These are phyloP conservation scores for Thielaviopsis populi DNA, from an alignment of 2,329 filamentous ascomycete species.

Conservation along the genomic window DNA sequence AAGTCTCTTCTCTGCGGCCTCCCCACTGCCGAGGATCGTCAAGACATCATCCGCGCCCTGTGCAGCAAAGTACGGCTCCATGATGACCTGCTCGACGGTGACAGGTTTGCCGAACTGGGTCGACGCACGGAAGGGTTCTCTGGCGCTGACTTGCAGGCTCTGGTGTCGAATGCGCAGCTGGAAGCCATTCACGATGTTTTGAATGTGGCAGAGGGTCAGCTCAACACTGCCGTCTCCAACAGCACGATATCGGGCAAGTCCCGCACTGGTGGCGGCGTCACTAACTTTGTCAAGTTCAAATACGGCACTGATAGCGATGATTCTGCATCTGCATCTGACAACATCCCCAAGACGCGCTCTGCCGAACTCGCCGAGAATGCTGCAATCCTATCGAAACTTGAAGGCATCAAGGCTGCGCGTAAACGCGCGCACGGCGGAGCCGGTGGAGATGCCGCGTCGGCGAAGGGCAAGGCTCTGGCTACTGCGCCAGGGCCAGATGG, in stretches of 20 bases:
- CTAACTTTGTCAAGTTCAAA: conserved; percentile 67
- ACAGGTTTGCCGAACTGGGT: conserved; percentile 57
- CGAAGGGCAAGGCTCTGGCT: conserved; percentile 24
- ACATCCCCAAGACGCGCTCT: conserved; percentile 34
- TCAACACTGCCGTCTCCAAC: conserved; percentile 24
- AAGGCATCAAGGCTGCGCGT: conserved; percentile 58
- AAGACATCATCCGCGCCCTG: conserved; percentile 80
- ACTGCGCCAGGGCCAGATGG: conserved; percentile 23
- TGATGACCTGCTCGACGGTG: conserved; percentile 43
- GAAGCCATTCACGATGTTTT: conserved; percentile 94
- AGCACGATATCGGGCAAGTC: conserved; percentile 14
- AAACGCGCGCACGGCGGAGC: conserved; percentile 24
- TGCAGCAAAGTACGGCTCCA: conserved; percentile 64
- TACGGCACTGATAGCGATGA: conserved; percentile 48
- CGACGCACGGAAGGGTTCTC: conserved; percentile 74
- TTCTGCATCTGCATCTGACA: conserved; percentile 26
- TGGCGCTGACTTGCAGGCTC: conserved; percentile 83
- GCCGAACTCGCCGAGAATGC: conserved; percentile 58
- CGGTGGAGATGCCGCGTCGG: conserved; percentile 18
- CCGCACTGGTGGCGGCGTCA: conserved; percentile 20
- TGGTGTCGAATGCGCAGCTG: conserved; percentile 91
- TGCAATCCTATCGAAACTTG: conserved; percentile 65
- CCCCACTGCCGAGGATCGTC: conserved; percentile 60
- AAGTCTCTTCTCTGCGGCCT: conserved; percentile 89
- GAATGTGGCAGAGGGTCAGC: conserved; percentile 36